Evolutionary conservation across 1,284 basidiomycete genomes (phyloP), one percentile per base, ranked within the genome.

Genomic region (Afroboletus lepidellus): DNA sequence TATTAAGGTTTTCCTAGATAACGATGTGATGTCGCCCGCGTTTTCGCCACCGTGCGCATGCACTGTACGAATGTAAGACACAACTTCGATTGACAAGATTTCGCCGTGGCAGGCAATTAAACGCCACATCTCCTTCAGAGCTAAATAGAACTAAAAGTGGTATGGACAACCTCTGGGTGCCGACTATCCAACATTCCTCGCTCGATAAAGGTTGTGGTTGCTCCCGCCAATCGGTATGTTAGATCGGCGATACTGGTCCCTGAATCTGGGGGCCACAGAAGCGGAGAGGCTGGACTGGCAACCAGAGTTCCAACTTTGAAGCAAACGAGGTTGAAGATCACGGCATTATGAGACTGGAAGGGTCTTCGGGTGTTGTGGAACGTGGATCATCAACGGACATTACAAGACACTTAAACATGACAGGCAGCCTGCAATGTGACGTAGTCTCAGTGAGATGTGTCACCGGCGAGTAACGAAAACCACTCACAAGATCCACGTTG

Each of bases 121-220:
- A 62, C 65, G 63, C 62, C 65, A 65, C 65, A 61, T 51, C 47
- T 45, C 59, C 46, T 60, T 59, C 53, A 43, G 46, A 51, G 23
- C 30, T 36, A 46, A 47, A 60, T 60, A 50, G 51, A 54, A 48
- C 53, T 25, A 41, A 47, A 51, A 52, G 33, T n/a, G 24, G 36
- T 21, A 41, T 41, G 33, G 38, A 23, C 27, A 32, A 46, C 38
- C 21, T 34, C 13, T 20, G 15, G 41, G 33, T 20, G 32, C 34
- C 23, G 24, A 48, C 36, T 36, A 13, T 36, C 15, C 25, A 46
- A 46, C 23, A n/a, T 43, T 36, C 33, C 23, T 24, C 25, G 32
- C 21, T 46, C 23, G 20, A 53, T 52, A 34, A 41, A 21, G 30
- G 33, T 30, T 49, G 30, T 43, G 18, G 21, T 24, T n/a, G 12